Evolutionary conservation across 108 stramenopile genomes (phyloP).

Genomic region (Conticribra guillardii): DNA sequence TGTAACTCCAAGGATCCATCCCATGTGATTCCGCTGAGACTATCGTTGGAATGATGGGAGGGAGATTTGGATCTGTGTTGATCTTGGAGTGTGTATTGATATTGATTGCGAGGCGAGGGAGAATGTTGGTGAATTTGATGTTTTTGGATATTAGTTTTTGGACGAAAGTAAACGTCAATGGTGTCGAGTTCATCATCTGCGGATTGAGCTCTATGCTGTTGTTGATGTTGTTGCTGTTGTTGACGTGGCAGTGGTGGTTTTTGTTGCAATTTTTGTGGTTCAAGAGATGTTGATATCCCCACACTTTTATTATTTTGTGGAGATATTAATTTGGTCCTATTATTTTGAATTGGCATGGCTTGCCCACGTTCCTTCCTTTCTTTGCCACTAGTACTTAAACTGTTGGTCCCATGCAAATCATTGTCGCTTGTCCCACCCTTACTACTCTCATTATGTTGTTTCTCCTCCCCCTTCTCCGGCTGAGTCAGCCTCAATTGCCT

Average conservation of each 20-base stretch:
- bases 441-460: not conserved
- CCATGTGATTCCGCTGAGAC: conserved; percentile 30
- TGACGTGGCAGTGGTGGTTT: not conserved
- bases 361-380: too few relatives aligned
- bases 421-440: too few relatives aligned
- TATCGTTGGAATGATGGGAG: conserved; percentile 10
- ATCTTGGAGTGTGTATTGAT: not conserved
- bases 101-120: not conserved
- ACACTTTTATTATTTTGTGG: too few relatives aligned
- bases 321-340: too few relatives aligned
- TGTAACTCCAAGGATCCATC: conserved; percentile 20
- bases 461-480: not conserved
- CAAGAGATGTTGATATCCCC: too few relatives aligned
- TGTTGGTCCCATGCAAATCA: too few relatives aligned
- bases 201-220: not conserved
- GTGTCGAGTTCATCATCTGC: conserved; percentile 32
- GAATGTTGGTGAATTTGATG: not conserved
- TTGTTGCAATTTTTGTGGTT: too few relatives aligned
- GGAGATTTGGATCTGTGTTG: not conserved
- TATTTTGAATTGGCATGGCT: too few relatives aligned
- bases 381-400: too few relatives aligned
- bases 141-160: conserved; percentile 1
- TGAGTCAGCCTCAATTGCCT: not conserved
- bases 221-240: not conserved
- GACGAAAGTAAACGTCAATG: conserved; percentile 38